A percentile compares a stretch with the other conserved stretches of the same genome.
phyloP scores from a whole-genome alignment of 78 protist genomes.

The Dictyostelium purpureum region DNA sequence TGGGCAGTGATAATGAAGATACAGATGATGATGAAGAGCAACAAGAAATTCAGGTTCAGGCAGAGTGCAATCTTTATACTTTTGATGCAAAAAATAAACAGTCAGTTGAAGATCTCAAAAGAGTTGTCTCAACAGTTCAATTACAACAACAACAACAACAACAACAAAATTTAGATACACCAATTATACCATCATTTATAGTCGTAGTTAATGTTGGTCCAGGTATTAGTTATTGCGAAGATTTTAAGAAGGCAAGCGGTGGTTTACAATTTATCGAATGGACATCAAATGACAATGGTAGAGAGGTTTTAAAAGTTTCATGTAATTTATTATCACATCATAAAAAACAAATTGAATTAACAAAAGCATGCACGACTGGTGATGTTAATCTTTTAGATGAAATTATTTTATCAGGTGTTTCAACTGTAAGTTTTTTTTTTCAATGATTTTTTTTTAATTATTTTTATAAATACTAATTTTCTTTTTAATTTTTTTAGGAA shows the following conservation, averaged over 20 bases:
- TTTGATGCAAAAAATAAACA: constrained; percentile 43
- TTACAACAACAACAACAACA: background rate
- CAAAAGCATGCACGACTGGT: constrained; percentile 18
- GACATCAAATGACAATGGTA: background rate
- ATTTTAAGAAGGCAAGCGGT: background rate
- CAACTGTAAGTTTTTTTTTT: constrained; percentile 27
- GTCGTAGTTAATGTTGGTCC: constrained; percentile 42
- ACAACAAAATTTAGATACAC: background rate
- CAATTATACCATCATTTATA: constrained; percentile 37
- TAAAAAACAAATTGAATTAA: constrained; percentile 58
- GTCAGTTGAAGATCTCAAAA: constrained; percentile 24
- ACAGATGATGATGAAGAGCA: constrained; percentile 33
- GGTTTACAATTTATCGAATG: constrained; percentile 36
- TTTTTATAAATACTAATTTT: background rate
- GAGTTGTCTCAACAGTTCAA: background rate
- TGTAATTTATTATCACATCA: constrained; percentile 8
- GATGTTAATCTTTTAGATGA: constrained; percentile 54
- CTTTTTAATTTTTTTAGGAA: background rate
- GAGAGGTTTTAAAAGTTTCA: background rate
- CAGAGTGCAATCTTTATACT: constrained; percentile 43
- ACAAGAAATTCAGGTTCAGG: constrained; percentile 25
- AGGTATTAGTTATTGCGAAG: constrained; percentile 17
- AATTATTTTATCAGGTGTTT: constrained; percentile 61
- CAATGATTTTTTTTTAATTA: background rate
- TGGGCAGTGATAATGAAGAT: background rate